Evolutionary conservation across 768 basidiomycete genomes (phyloP).

Genomic region (Phylloporus sp.): DNA sequence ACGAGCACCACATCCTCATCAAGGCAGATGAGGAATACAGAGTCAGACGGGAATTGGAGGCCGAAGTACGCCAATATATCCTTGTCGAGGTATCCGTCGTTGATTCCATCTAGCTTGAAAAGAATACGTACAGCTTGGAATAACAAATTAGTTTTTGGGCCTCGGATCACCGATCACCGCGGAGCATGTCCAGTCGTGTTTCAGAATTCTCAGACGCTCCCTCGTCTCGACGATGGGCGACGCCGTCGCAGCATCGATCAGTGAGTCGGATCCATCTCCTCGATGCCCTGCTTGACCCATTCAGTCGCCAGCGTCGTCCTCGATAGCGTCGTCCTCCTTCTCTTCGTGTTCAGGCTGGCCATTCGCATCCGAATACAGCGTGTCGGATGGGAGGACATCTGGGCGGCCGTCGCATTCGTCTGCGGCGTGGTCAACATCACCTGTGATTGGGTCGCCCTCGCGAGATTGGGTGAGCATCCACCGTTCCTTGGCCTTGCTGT

Average conservation of each 20-base stretch:
- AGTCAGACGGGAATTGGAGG: constrained; percentile 66
- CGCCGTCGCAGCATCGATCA: neutral
- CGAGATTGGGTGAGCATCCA: neutral
- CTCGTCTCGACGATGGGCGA: constrained; percentile 3
- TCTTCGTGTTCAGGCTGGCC: constrained; percentile 15
- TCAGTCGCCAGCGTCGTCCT: constrained; percentile 9
- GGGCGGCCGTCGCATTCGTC: constrained; percentile 13
- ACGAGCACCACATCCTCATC: constrained; percentile 78
- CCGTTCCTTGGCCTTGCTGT: neutral
- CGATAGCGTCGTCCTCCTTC: constrained; percentile 1
- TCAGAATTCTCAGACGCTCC: neutral
- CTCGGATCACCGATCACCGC: too few relatives aligned
- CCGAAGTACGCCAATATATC: constrained; percentile 52
- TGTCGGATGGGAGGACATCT: constrained; percentile 22
- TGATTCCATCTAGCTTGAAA: constrained; percentile 54
- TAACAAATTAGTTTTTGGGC: too few relatives aligned
- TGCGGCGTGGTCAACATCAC: constrained; percentile 6
- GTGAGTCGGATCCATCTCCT: neutral
- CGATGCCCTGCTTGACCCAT: neutral
- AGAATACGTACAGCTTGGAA: constrained; percentile 82
- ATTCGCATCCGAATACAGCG: constrained; percentile 18
- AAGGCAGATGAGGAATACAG: constrained; percentile 77
- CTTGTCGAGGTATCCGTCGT: neutral
- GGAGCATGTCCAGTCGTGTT: neutral
- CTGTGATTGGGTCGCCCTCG: constrained; percentile 9